These are phyloP conservation scores for Pyrrhoderma noxium DNA, from an alignment of 1,284 basidiomycete genomes.

Conservation along the genomic window DNA sequence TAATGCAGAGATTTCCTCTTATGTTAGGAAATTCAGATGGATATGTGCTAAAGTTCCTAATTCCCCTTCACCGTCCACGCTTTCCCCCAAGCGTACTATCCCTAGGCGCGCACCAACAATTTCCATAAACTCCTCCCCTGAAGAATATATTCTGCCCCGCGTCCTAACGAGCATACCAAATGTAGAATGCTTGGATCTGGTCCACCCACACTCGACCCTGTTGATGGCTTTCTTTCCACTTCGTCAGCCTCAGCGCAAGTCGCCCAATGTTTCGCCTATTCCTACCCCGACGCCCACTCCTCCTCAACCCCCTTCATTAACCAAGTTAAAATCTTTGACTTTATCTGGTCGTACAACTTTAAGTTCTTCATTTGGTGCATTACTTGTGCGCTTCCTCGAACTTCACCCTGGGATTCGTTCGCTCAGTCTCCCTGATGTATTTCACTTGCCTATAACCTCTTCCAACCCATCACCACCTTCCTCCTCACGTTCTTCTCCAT, in stretches of 20 bases:
- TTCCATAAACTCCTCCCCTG: slow-evolving; percentile 11
- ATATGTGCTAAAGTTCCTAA: slow-evolving; percentile 2
- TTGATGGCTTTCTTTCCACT: slow-evolving; percentile 7
- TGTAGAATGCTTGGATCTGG: slow-evolving; percentile 1
- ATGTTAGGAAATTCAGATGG: slow-evolving; percentile 10
- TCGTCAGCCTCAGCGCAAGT: not conserved
- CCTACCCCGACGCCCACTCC: slow-evolving; percentile 1
- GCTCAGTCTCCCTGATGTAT: slow-evolving; percentile 16
- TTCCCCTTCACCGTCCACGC: slow-evolving; percentile 4
- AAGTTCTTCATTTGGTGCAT: slow-evolving; percentile 8
- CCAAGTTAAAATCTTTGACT: slow-evolving; percentile 1
- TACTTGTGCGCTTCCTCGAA: slow-evolving; percentile 13
- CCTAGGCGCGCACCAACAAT: slow-evolving; percentile 14
- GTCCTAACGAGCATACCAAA: slow-evolving; percentile 4
- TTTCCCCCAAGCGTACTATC: slow-evolving; percentile 8
- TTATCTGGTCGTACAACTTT: slow-evolving; percentile 14
- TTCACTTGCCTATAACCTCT: slow-evolving; percentile 10
- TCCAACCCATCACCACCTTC: not conserved
- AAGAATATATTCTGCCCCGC: slow-evolving; percentile 15
- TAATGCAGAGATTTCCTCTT: slow-evolving; percentile 1
- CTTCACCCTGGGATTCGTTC: slow-evolving; percentile 8
- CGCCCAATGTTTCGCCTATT: slow-evolving; percentile 6
- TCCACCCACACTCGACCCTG: slow-evolving; percentile 7
- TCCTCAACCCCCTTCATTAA: not conserved
- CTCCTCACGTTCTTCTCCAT: not conserved